Conservation (phyloP, 352 stramenopile genomes). For the Phytophthora ramorum region DNA sequence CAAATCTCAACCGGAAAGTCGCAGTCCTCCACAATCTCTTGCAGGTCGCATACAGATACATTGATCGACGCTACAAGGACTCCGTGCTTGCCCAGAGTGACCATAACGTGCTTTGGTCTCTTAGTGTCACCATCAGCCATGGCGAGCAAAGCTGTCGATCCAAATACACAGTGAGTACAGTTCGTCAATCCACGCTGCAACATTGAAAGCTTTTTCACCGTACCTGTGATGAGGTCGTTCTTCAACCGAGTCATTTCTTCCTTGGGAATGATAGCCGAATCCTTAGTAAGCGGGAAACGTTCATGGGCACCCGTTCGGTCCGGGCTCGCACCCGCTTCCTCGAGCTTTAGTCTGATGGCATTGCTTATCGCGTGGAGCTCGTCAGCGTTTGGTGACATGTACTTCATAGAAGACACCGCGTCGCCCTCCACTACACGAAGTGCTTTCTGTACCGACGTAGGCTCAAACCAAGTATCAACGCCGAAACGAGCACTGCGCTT, state of each 20-base stretch:
- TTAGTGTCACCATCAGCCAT: slow-evolving; percentile 63
- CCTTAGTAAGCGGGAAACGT: slow-evolving; percentile 57
- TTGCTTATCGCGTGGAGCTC: slow-evolving; percentile 77
- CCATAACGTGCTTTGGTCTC: slow-evolving; percentile 71
- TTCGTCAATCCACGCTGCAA: background rate
- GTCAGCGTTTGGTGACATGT: slow-evolving; percentile 83
- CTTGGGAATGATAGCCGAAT: slow-evolving; percentile 49
- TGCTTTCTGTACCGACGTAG: slow-evolving; percentile 87
- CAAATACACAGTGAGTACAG: slow-evolving; percentile 3
- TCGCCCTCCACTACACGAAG: slow-evolving; percentile 62
- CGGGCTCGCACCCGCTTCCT: slow-evolving; percentile 31
- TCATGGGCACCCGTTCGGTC: slow-evolving; percentile 33
- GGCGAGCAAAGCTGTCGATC: slow-evolving; percentile 52
- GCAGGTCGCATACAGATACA: slow-evolving; percentile 40
- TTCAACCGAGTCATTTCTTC: slow-evolving; percentile 67
- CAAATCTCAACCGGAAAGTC: slow-evolving; percentile 61
- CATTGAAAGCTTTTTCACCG: background rate
- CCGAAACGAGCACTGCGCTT: slow-evolving; percentile 46
- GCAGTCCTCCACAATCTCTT: slow-evolving; percentile 31
- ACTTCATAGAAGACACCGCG: slow-evolving; percentile 58
- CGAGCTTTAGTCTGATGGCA: slow-evolving; percentile 46
- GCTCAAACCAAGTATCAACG: slow-evolving; percentile 83
- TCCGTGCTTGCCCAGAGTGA: slow-evolving; percentile 82
- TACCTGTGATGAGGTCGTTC: slow-evolving; percentile 73
- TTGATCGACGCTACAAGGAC: slow-evolving; percentile 77